These are phyloP conservation scores for Fusarium sp. DNA, from an alignment of 2,329 filamentous ascomycete species.

Conservation along the genomic window DNA sequence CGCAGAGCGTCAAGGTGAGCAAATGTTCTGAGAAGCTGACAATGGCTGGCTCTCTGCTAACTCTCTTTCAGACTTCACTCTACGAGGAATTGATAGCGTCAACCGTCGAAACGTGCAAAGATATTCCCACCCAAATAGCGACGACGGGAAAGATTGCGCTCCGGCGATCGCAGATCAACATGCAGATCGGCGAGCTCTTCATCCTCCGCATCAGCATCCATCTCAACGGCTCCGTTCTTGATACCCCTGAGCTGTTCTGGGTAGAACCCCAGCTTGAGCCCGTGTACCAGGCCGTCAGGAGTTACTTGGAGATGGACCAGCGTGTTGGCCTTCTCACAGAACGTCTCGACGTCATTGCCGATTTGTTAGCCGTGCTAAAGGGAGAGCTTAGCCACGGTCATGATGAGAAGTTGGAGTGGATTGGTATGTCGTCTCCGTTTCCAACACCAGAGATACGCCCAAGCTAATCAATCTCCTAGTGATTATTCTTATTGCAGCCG, in stretches of 20 bases:
- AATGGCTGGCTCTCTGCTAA: conserved; percentile 28
- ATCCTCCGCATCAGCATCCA: conserved; percentile 98
- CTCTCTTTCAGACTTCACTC: conserved; percentile 79
- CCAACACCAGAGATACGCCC: background rate
- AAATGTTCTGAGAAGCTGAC: background rate
- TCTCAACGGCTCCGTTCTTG: conserved; percentile 93
- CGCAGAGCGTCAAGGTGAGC: conserved; percentile 89
- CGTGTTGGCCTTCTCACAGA: conserved; percentile 90
- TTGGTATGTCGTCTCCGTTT: conserved; percentile 69
- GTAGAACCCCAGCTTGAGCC: conserved; percentile 96
- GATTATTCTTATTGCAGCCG: conserved; percentile 93
- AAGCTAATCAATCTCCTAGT: conserved; percentile 62
- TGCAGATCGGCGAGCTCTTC: conserved; percentile 99
- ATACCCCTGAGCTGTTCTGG: conserved; percentile 98
- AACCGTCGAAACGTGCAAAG: conserved; percentile 92
- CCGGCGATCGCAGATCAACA: conserved; percentile 92
- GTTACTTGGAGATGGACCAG: conserved; percentile 98
- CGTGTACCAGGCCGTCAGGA: conserved; percentile 93
- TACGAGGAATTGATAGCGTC: conserved; percentile 96
- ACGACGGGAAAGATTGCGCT: conserved; percentile 92
- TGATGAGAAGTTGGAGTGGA: conserved; percentile 90
- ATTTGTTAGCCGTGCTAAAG: conserved; percentile 91
- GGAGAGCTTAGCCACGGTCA: conserved; percentile 95
- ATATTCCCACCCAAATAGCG: conserved; percentile 92
- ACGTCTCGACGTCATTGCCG: conserved; percentile 86